phyloP scores from a whole-genome alignment of 352 stramenopile genomes.

The Pythium scleroteichum region DNA sequence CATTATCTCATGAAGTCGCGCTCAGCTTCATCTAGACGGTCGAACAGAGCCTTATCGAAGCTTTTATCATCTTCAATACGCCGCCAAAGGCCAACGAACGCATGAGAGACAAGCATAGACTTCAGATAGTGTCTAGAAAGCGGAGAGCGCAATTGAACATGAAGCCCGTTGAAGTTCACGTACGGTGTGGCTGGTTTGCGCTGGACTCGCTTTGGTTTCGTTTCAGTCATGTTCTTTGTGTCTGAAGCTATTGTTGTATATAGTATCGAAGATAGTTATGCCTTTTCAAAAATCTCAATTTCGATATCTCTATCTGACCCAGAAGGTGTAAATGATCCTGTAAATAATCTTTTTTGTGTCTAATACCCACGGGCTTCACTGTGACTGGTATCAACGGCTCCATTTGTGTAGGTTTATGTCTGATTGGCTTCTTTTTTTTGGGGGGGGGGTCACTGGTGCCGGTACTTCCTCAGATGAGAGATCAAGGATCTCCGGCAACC shows the following conservation, averaged over 20 bases:
- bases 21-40: constrained; percentile 19
- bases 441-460: neutral
- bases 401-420: too few species aligned
- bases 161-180: constrained; percentile 21
- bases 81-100: constrained; percentile 23
- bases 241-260: constrained; percentile 1
- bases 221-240: constrained; percentile 10
- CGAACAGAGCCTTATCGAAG: constrained; percentile 23
- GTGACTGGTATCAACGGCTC: too few species aligned
- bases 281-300: constrained; percentile 28
- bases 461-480: too few species aligned
- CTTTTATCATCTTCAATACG: constrained; percentile 20
- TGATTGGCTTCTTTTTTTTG: too few species aligned
- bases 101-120: constrained; percentile 25
- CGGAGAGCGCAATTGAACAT: constrained; percentile 4
- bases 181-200: too few species aligned
- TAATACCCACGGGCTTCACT: too few species aligned
- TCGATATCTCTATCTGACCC: constrained; percentile 14
- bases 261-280: constrained; percentile 9
- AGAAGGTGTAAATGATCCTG: constrained; percentile 16
- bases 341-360: constrained; percentile 13
- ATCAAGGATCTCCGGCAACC: too few species aligned
- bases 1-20: constrained; percentile 25
- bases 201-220: too few species aligned
- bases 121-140: constrained; percentile 3